These are phyloP conservation scores for Umbelopsis vinacea DNA, from an alignment of 192 early-diverging fungal genomes.

Conservation along the genomic window DNA sequence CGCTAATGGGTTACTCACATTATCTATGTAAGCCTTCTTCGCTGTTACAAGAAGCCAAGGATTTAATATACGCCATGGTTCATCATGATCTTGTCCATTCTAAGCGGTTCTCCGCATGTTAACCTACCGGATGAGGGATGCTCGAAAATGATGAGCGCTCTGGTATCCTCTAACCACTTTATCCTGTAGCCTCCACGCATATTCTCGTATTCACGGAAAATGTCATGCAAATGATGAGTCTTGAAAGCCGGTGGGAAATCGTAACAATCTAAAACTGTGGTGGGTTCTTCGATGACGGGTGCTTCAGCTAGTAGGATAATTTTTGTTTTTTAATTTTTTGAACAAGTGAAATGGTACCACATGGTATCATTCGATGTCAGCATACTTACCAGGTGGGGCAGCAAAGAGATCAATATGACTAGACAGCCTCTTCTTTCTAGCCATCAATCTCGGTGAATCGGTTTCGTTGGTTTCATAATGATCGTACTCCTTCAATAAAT, in stretches of 20 bases:
- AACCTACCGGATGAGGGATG: constrained; percentile 63
- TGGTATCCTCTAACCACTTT: constrained; percentile 77
- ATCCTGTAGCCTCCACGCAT: constrained; percentile 68
- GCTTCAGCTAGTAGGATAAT: constrained; percentile 22
- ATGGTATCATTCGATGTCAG: too few species aligned
- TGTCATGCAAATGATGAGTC: constrained; percentile 69
- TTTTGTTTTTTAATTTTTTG: too few species aligned
- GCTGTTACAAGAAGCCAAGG: constrained; percentile 33
- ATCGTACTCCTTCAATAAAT: constrained; percentile 41
- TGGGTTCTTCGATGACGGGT: constrained; percentile 42
- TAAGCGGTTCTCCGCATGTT: neutral
- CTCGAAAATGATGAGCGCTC: constrained; percentile 69
- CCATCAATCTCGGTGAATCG: constrained; percentile 18
- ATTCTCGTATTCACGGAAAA: constrained; percentile 65
- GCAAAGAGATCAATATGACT: constrained; percentile 32
- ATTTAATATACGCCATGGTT: neutral
- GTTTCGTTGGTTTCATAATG: constrained; percentile 20
- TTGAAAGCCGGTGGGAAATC: constrained; percentile 70
- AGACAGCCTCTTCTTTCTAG: constrained; percentile 33
- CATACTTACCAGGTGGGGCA: constrained; percentile 30
- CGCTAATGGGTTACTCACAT: constrained; percentile 53
- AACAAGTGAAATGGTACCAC: too few species aligned
- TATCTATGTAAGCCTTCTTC: constrained; percentile 60
- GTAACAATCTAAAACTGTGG: constrained; percentile 56
- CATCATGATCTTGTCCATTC: neutral